Evolutionary conservation across 805 yeast genomes (phyloP), one percentile per base, ranked within the genome.

Genomic region (Kodamaea kaohsiungensis): DNA sequence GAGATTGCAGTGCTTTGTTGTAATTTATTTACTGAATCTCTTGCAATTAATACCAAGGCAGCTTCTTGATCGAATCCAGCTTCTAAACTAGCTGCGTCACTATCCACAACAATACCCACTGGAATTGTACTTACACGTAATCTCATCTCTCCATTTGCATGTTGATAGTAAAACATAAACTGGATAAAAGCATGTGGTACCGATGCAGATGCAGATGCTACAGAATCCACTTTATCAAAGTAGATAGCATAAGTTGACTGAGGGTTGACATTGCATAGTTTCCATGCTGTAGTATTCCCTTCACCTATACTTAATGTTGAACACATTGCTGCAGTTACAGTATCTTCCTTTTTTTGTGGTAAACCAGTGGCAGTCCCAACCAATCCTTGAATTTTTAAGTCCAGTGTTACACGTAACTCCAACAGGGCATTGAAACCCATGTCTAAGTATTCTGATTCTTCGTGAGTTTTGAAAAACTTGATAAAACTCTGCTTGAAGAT

Each of bases 21-120:
- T 19, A 80, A 68, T 57, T 76, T 78, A 57, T 66, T 64, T 18
- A 84, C 69, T 0, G 85, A 80, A 27, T 79, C 78, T 58, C 89
- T 73, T 1, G 88, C 84, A 58, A 84, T 68, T 43, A 85, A 66
- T 0, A 86, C 87, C 2, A 86, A 78, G 0, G 89, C 87, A 10
- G 87, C 86, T 62, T 86, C 89, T 65, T 86, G 89, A 64, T 86
- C 91, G 64, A 86, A 85, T 13, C 79, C 79, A 8, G 66, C 65
- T 40, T 80, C 76, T 45, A 84, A 61, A 48, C 70, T 74, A n/a
- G 68, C 63, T 12, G 66, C 65, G 55, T 76, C 79, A 9, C 72
- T 68, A 25, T 73, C 72, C 10, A 75, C 73, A 22, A 76, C 59
- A 2, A 82, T 66, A 2, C 78, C 77, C 30, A 75, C 71, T 5